Percentiles rank a stretch among this genome's conserved stretches.
Evolutionary conservation across 805 yeast species (phyloP).

Genomic region (Kazachstania taianensis): DNA sequence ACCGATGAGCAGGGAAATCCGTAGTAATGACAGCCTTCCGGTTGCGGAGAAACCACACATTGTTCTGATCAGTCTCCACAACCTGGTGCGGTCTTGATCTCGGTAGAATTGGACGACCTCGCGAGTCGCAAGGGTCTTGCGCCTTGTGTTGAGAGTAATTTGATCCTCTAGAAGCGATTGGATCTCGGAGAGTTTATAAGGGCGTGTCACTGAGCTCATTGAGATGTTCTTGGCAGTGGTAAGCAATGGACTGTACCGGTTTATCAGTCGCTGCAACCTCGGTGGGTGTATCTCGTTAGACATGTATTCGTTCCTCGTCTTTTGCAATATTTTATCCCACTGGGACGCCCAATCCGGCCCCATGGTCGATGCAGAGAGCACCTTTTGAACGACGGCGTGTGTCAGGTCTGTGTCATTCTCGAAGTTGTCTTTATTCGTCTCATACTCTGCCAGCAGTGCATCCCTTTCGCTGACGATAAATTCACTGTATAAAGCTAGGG

Average conservation of each 20-base stretch:
- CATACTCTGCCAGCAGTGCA: conserved; percentile 30
- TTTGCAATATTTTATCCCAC: conserved; percentile 2
- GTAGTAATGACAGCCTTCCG: too few relatives aligned
- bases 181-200: too few relatives aligned
- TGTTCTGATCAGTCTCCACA: too few relatives aligned
- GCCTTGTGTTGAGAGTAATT: too few relatives aligned
- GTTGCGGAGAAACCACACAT: too few relatives aligned
- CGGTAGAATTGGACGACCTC: too few relatives aligned
- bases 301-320: conserved; percentile 5
- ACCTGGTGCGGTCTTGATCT: too few relatives aligned
- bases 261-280: conserved; percentile 9
- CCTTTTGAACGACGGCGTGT: conserved; percentile 35
- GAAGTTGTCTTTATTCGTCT: conserved; percentile 15
- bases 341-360: neutral
- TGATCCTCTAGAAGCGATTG: too few relatives aligned
- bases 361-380: conserved; percentile 4
- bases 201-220: too few relatives aligned
- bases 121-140: too few relatives aligned
- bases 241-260: conserved; percentile 23
- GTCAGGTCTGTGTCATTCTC: conserved; percentile 28
- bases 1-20: neutral
- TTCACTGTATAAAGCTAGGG: conserved; percentile 53
- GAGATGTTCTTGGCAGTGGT: conserved; percentile 14
- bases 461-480: conserved; percentile 39
- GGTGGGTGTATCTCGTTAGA: conserved; percentile 4